Conservation (phyloP, 2,329 filamentous ascomycete species). For the Venturia effusa region DNA sequence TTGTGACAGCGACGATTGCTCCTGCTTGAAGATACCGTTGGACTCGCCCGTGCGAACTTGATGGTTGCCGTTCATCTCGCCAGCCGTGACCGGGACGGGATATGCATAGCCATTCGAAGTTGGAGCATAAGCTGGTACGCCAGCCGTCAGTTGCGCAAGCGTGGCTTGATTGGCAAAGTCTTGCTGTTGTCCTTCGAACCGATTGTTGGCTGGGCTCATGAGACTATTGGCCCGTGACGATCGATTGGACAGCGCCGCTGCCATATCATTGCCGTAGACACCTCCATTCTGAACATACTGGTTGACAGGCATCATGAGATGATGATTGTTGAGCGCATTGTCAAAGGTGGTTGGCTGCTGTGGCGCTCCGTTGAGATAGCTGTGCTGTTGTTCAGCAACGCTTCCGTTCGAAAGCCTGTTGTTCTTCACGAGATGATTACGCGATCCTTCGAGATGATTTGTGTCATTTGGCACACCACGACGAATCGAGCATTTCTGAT, state of each 20-base stretch:
- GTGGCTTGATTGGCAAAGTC: neutral
- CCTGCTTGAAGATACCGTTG: slow-evolving; percentile 5
- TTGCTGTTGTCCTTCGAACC: neutral
- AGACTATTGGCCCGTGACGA: slow-evolving; percentile 39
- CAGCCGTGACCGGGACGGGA: neutral
- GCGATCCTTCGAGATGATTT: slow-evolving; percentile 86
- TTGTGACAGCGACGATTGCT: neutral
- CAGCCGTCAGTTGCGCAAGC: neutral
- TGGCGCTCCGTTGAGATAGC: slow-evolving; percentile 5
- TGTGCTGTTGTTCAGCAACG: slow-evolving; percentile 4
- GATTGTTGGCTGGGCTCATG: slow-evolving; percentile 25
- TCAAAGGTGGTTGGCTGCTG: neutral
- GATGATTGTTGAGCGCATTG: neutral
- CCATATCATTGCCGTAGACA: neutral
- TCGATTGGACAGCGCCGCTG: slow-evolving; percentile 33
- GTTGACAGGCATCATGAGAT: neutral
- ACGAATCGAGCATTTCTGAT: slow-evolving; percentile 96
- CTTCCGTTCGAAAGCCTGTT: slow-evolving; percentile 21
- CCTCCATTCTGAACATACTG: neutral
- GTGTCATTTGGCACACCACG: slow-evolving; percentile 92
- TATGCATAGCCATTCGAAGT: neutral
- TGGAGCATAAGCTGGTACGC: slow-evolving; percentile 1
- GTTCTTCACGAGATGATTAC: slow-evolving; percentile 55
- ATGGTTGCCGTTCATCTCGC: neutral
- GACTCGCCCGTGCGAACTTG: neutral